Evolutionary conservation across 306 rosid genomes (phyloP), one percentile per base, ranked within the genome.

Genomic region (Trifolium dubium): DNA sequence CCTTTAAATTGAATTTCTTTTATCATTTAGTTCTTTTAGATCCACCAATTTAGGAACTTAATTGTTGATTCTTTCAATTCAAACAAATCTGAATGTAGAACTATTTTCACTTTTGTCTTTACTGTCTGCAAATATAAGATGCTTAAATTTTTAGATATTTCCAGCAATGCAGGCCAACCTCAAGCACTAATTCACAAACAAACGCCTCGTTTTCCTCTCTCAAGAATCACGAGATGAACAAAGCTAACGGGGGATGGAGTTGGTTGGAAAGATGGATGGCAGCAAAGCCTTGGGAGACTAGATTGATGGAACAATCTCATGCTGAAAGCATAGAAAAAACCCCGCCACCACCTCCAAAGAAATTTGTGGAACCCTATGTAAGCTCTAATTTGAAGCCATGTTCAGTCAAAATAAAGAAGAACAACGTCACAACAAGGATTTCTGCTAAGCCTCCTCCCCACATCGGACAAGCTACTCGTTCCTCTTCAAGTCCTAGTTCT

Each of bases 201-300:
- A 85, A 62, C 29, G 62, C 75, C 39, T 66, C 90, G 0, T 58
- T 83, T 37, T 81, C 73, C 30, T 49, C 87, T 59, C 86, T 88
- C 60, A 87, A 82, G 78, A 85, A 82, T 66, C 73, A 80, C 2
- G 89, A 89, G 72, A 67, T 80, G 4, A 89, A 87, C 83, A 92
- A 86, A 84, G 83, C 82, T 35, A 92, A 85, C 59, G 77, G 88
- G 86, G 99, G 99, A 49, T 95, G 99, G 99, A 95, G 89, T 69
- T 95, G 99, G 99, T 83, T 95, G 80, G 99, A 95, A 79, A 89
- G 99, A 10, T 95, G 99, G 99, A 95, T 95, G 99, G 92, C 98
- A 32, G 98, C 98, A 3, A 95, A 92, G 82, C 99, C 99, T 2
- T 95, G 99, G 99, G 99, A 95, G 81, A 87, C 85, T 50, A 88